These are phyloP conservation scores for Podochytrium sp. DNA, from an alignment of 192 early-diverging fungal genomes.

Conservation along the genomic window DNA sequence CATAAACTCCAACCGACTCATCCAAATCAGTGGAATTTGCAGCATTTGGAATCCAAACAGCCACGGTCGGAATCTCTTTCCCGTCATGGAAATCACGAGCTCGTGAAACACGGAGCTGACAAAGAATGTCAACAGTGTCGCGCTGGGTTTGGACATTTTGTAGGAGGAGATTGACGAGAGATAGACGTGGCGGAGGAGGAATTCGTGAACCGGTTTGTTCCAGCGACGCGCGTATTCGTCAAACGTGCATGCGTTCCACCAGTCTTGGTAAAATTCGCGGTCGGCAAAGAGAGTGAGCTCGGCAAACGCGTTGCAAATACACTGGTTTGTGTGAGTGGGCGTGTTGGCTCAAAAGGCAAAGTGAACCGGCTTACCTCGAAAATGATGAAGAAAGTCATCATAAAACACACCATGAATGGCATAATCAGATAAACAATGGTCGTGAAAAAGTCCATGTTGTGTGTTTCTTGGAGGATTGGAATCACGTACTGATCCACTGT, in stretches of 20 bases:
- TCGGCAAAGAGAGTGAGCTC: slow-evolving; percentile 95
- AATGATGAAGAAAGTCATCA: slow-evolving; percentile 92
- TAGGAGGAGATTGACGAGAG: slow-evolving; percentile 75
- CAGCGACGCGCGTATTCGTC: slow-evolving; percentile 96
- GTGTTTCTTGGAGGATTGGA: slow-evolving; percentile 72
- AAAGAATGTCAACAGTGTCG: slow-evolving; percentile 82
- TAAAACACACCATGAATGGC: slow-evolving; percentile 90
- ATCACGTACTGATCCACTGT: slow-evolving; percentile 87
- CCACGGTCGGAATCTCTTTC: slow-evolving; percentile 71
- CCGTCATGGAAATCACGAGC: slow-evolving; percentile 75
- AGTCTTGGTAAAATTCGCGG: slow-evolving; percentile 97
- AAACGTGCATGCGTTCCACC: slow-evolving; percentile 91
- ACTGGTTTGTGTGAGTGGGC: slow-evolving; percentile 34
- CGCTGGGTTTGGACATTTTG: slow-evolving; percentile 69
- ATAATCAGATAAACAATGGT: slow-evolving; percentile 74
- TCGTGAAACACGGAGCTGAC: slow-evolving; percentile 81
- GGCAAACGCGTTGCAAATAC: slow-evolving; percentile 94
- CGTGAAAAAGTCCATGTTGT: slow-evolving; percentile 57
- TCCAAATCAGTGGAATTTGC: slow-evolving; percentile 86
- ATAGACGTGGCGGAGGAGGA: slow-evolving; percentile 91
- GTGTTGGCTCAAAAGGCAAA: slow-evolving; percentile 5
- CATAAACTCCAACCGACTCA: slow-evolving; percentile 64
- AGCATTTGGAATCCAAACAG: slow-evolving; percentile 85
- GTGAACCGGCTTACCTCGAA: slow-evolving; percentile 68
- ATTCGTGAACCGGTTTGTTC: slow-evolving; percentile 87